A percentile compares a stretch with the other conserved stretches of the same genome.
phyloP scores from a whole-genome alignment of 176 grass and related monocot genomes.

The Zizania latifolia region DNA sequence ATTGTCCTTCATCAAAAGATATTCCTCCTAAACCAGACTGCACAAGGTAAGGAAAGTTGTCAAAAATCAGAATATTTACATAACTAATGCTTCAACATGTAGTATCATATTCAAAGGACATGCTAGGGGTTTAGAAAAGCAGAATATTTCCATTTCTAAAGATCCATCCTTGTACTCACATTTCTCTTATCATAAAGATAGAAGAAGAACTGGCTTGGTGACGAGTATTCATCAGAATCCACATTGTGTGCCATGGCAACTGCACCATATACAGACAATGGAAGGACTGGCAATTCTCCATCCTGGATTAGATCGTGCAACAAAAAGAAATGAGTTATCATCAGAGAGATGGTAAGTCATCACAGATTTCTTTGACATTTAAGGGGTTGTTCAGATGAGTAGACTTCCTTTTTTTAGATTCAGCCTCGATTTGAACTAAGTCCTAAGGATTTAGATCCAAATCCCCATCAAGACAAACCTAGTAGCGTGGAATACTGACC shows the following conservation, averaged over 20 bases:
- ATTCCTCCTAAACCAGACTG: conserved; percentile 93
- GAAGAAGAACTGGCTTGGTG: conserved; percentile 88
- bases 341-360: background rate
- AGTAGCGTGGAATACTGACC: conserved; percentile 28
- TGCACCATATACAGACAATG: conserved; percentile 86
- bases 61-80: background rate
- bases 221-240: conserved; percentile 85
- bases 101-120: background rate
- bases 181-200: conserved; percentile 99
- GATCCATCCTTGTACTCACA: conserved; percentile 40
- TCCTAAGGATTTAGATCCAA: background rate
- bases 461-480: background rate
- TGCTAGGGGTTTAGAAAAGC: background rate
- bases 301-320: conserved; percentile 46
- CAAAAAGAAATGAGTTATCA: background rate
- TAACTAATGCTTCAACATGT: background rate
- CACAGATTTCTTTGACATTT: background rate
- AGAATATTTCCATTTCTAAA: background rate
- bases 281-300: conserved; percentile 89
- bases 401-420: background rate
- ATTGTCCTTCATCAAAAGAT: conserved; percentile 97
- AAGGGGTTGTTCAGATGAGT: background rate
- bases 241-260: conserved; percentile 87
- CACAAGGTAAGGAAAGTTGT: background rate
- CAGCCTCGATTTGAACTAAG: background rate